These are phyloP conservation scores for Ricinus communis DNA, from an alignment of 345 rosid genomes.

Conservation along the genomic window DNA sequence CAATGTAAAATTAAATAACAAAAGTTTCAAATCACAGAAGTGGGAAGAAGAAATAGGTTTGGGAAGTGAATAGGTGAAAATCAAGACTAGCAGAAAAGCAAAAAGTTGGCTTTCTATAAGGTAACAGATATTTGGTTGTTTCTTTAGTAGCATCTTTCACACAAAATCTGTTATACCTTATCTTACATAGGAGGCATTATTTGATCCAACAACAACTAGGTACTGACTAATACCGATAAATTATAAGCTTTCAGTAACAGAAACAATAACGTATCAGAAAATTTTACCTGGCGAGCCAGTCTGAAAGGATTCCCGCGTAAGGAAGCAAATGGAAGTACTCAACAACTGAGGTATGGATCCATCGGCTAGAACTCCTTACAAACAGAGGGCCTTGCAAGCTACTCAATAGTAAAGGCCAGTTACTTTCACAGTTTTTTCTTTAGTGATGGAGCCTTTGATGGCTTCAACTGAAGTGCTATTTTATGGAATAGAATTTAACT, in stretches of 20 bases:
- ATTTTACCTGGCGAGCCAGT: conserved; percentile 27
- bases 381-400: conserved; percentile 35
- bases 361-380: conserved; percentile 11
- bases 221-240: neutral
- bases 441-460: too few relatives aligned
- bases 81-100: too few relatives aligned
- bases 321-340: conserved; percentile 34
- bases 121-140: too few relatives aligned
- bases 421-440: neutral
- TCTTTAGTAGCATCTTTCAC: neutral
- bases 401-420: neutral
- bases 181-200: too few relatives aligned
- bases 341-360: conserved; percentile 23
- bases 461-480: neutral
- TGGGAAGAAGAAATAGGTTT: too few relatives aligned
- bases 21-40: too few relatives aligned
- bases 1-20: too few relatives aligned
- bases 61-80: too few relatives aligned
- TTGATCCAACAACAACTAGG: neutral
- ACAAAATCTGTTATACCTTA: neutral
- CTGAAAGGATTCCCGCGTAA: conserved; percentile 18
- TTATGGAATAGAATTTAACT: too few relatives aligned
- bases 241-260: neutral
- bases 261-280: neutral
- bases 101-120: too few relatives aligned